Evolutionary conservation across 2,329 filamentous ascomycete genomes (phyloP).

Genomic region (Gaeumannomyces tritici): DNA sequence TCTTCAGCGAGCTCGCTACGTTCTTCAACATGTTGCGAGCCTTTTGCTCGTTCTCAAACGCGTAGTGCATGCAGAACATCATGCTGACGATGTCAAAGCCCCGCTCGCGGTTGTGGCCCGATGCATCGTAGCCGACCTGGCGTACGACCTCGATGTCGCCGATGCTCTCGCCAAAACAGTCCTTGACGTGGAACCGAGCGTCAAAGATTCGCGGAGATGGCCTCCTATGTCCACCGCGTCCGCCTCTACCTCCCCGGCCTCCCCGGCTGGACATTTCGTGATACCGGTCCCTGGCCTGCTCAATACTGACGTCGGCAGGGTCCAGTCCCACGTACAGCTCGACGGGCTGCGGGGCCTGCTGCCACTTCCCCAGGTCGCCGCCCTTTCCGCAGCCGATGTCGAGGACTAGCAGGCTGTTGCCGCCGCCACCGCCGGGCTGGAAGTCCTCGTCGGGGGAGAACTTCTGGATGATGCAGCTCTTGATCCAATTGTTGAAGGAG

Average conservation of each 20-base stretch:
- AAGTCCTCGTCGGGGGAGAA: conserved; percentile 78
- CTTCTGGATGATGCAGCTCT: conserved; percentile 94
- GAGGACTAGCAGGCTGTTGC: conserved; percentile 60
- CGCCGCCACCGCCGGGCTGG: conserved; percentile 43
- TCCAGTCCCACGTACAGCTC: conserved; percentile 90
- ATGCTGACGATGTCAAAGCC: conserved; percentile 96
- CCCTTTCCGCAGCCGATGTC: conserved; percentile 97
- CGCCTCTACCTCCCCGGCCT: conserved; percentile 37
- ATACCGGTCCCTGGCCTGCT: conserved; percentile 82
- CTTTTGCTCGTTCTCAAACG: conserved; percentile 87
- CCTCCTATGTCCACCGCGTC: conserved; percentile 38
- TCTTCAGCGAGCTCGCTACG: conserved; percentile 81
- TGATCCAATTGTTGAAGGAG: conserved; percentile 98
- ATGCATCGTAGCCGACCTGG: conserved; percentile 78
- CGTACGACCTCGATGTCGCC: conserved; percentile 72
- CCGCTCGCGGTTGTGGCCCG: conserved; percentile 55
- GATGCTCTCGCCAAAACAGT: conserved; percentile 82
- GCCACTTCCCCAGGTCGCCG: conserved; percentile 92
- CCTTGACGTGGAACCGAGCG: conserved; percentile 79
- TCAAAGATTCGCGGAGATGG: conserved; percentile 59
- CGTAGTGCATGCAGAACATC: conserved; percentile 99
- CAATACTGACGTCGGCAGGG: conserved; percentile 83
- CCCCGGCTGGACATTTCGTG: conserved; percentile 56
- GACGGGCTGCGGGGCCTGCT: conserved; percentile 84
- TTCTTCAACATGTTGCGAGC: conserved; percentile 89